phyloP scores from a whole-genome alignment of 2,329 filamentous ascomycete species.

The Trichoderma sp. region DNA sequence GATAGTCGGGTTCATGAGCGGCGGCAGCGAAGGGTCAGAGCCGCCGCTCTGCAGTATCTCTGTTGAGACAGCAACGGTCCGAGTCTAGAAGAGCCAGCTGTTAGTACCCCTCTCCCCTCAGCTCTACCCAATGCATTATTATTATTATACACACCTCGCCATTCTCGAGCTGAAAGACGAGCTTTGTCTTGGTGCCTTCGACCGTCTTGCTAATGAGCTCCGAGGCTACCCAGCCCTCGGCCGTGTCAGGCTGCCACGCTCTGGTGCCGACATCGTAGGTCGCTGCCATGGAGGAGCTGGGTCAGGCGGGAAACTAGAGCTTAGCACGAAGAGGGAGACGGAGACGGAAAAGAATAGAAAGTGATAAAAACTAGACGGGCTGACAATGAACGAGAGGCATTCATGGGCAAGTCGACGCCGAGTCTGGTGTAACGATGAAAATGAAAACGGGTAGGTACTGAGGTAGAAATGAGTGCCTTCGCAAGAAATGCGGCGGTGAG shows the following conservation, averaged over 20 bases:
- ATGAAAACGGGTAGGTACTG: slow-evolving; percentile 14
- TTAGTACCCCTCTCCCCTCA: not conserved
- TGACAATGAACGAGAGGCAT: slow-evolving; percentile 15
- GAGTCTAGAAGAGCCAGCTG: slow-evolving; percentile 54
- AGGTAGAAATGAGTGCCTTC: slow-evolving; percentile 21
- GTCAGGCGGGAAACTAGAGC: slow-evolving; percentile 15
- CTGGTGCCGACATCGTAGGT: slow-evolving; percentile 94
- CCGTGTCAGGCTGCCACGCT: slow-evolving; percentile 96
- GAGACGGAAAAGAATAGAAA: not conserved
- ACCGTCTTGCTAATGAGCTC: slow-evolving; percentile 84
- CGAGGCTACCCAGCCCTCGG: slow-evolving; percentile 96
- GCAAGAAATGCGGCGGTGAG: slow-evolving; percentile 19
- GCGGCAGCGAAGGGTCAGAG: slow-evolving; percentile 75
- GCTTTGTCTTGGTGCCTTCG: slow-evolving; percentile 79
- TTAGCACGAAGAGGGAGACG: slow-evolving; percentile 11
- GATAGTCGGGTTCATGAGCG: slow-evolving; percentile 96
- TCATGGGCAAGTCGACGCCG: slow-evolving; percentile 16
- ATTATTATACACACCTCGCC: slow-evolving; percentile 68
- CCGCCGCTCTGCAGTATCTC: slow-evolving; percentile 69
- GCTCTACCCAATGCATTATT: not conserved
- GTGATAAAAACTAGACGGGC: slow-evolving; percentile 9
- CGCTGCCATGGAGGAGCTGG: slow-evolving; percentile 67
- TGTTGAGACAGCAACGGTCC: slow-evolving; percentile 72
- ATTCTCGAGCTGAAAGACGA: slow-evolving; percentile 87
- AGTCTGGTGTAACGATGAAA: not conserved